Evolutionary conservation across 2,329 filamentous ascomycete genomes (phyloP).

Genomic region (Penicillium fuscoglaucum): DNA sequence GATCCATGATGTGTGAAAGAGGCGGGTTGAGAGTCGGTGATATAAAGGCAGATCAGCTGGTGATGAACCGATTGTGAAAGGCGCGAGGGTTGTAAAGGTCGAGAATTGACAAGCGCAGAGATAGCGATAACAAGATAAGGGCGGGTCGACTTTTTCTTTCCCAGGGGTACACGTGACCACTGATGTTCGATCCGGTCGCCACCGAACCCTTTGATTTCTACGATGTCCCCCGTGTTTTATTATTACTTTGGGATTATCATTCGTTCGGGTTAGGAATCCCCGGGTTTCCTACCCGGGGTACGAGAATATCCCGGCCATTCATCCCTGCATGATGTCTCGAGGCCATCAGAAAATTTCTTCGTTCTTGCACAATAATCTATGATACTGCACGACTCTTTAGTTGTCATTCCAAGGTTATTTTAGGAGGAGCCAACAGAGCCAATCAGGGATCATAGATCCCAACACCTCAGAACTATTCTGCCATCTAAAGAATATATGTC

Average conservation of each 20-base stretch:
- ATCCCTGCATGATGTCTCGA: background rate
- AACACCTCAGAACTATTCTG: background rate
- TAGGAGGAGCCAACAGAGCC: background rate
- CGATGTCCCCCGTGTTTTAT: background rate
- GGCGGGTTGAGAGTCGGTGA: background rate
- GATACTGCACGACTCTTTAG: background rate
- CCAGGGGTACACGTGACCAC: background rate
- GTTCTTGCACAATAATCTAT: background rate
- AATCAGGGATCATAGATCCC: background rate
- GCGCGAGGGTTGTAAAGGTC: background rate
- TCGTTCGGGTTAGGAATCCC: background rate
- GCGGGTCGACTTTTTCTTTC: constrained; percentile 1
- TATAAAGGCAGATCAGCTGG: background rate
- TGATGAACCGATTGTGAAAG: background rate
- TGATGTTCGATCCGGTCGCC: background rate
- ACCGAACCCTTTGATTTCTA: background rate
- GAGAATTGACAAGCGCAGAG: background rate
- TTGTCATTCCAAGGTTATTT: no score
- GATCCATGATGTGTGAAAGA: constrained; percentile 66
- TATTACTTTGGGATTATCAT: background rate
- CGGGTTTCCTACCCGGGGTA: background rate
- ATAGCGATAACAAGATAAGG: background rate
- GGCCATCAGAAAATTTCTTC: background rate
- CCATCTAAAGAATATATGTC: background rate
- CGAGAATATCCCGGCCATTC: background rate